These are phyloP conservation scores for Colletotrichum endophyticum DNA, from an alignment of 2,329 filamentous ascomycete species.

Conservation along the genomic window DNA sequence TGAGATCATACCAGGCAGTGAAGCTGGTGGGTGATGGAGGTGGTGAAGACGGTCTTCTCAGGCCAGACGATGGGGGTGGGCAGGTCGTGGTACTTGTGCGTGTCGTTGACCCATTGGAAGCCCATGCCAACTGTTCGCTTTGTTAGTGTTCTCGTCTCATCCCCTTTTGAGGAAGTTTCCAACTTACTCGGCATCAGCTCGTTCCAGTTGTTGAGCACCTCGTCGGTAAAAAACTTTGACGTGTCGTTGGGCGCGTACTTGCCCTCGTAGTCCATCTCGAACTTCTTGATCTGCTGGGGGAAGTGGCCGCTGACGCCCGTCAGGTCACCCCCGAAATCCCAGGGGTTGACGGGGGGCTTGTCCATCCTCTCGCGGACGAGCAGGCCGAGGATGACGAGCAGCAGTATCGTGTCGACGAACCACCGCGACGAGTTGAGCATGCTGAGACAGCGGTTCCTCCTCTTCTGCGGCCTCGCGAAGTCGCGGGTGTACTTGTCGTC, in stretches of 20 bases:
- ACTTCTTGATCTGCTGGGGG: slow-evolving; percentile 42
- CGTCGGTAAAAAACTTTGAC: slow-evolving; percentile 43
- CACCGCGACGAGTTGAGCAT: slow-evolving; percentile 30
- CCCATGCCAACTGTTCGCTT: slow-evolving; percentile 36
- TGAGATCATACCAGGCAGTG: slow-evolving; percentile 40
- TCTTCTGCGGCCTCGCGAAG: background rate
- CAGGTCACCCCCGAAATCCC: slow-evolving; percentile 40
- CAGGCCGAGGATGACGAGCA: slow-evolving; percentile 34
- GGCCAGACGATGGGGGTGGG: slow-evolving; percentile 37
- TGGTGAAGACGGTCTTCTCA: slow-evolving; percentile 43
- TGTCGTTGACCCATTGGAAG: slow-evolving; percentile 41
- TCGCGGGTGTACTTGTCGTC: slow-evolving; percentile 26
- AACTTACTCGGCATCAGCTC: slow-evolving; percentile 39
- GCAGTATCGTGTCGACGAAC: slow-evolving; percentile 34
- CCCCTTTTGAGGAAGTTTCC: background rate
- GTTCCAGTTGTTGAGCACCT: slow-evolving; percentile 40
- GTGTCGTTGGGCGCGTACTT: slow-evolving; percentile 42
- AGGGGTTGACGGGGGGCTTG: slow-evolving; percentile 24
- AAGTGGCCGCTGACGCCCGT: slow-evolving; percentile 40
- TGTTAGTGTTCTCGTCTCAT: background rate
- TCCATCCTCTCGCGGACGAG: slow-evolving; percentile 31
- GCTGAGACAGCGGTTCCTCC: slow-evolving; percentile 11
- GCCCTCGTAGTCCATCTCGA: slow-evolving; percentile 35
- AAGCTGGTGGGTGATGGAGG: slow-evolving; percentile 48
- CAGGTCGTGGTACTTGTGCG: slow-evolving; percentile 39